Evolutionary conservation across 345 rosid genomes (phyloP).

Genomic region (Pistacia integerrima): DNA sequence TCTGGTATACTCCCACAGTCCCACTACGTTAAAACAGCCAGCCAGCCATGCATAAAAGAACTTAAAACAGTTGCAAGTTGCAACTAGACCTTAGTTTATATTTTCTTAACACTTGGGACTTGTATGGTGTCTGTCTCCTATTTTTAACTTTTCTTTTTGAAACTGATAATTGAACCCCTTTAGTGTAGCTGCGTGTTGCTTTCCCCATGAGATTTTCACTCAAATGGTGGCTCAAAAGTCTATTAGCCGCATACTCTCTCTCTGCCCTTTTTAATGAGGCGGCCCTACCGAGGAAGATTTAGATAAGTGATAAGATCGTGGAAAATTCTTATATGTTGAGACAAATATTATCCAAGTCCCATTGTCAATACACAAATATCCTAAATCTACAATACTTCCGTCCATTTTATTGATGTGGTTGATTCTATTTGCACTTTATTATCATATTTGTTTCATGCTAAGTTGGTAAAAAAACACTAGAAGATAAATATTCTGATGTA

Average conservation of each 20-base stretch:
- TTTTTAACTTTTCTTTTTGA: neutral
- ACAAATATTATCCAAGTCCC: neutral
- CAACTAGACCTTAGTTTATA: slow-evolving; percentile 7
- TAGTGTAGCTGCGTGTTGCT: neutral
- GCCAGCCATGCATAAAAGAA: too few species aligned
- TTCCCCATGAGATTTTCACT: neutral
- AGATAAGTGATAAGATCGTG: neutral
- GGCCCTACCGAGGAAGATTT: neutral
- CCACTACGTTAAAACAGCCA: too few species aligned
- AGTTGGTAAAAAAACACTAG: too few species aligned
- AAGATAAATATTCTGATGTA: too few species aligned
- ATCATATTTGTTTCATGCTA: neutral
- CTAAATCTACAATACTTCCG: neutral
- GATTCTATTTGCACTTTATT: neutral
- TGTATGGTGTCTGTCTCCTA: neutral
- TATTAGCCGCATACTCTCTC: neutral
- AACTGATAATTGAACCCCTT: neutral
- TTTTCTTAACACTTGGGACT: neutral
- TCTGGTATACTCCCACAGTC: too few species aligned
- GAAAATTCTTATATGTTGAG: neutral
- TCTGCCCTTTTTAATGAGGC: neutral
- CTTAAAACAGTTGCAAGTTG: too few species aligned
- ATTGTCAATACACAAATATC: neutral
- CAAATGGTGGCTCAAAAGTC: neutral
- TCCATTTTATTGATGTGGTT: neutral